Percentiles rank a stretch among this genome's conserved stretches.
These are phyloP conservation scores for Obelidium mucronatum DNA, from an alignment of 192 early-diverging fungal species.

Conservation along the genomic window DNA sequence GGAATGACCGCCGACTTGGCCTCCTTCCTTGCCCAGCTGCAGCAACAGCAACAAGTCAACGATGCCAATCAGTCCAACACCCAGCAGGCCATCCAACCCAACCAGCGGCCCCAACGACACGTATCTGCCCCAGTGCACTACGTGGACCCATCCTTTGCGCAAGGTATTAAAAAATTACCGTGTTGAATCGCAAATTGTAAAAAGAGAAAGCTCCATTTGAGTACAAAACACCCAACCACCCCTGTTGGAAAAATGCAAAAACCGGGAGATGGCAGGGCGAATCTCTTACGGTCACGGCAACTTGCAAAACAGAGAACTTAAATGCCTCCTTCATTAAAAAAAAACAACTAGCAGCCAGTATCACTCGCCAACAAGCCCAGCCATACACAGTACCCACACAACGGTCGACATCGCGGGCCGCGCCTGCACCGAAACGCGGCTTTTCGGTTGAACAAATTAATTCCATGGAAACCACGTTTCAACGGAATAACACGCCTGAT, in stretches of 20 bases:
- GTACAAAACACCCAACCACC: neutral
- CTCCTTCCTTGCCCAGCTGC: neutral
- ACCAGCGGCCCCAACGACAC: neutral
- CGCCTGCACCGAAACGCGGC: neutral
- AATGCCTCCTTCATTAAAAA: neutral
- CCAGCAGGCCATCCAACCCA: neutral
- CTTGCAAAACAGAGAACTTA: neutral
- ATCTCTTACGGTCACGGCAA: neutral
- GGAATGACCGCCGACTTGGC: neutral
- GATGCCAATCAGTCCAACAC: neutral
- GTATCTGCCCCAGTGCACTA: neutral
- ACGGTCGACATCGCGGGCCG: neutral
- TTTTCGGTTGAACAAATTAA: neutral
- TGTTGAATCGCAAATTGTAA: neutral
- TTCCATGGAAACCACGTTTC: slow-evolving; percentile 6
- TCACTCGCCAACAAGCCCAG: neutral
- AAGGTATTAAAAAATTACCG: neutral
- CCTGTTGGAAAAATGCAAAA: neutral
- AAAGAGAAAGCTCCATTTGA: neutral
- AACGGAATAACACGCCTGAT: slow-evolving; percentile 7
- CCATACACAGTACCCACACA: neutral
- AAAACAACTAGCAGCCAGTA: neutral
- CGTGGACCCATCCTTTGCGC: neutral
- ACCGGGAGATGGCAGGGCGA: neutral
- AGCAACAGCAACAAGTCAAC: neutral